Conservation (phyloP, 2,329 filamentous ascomycete species). For the Fusarium aywerte region DNA sequence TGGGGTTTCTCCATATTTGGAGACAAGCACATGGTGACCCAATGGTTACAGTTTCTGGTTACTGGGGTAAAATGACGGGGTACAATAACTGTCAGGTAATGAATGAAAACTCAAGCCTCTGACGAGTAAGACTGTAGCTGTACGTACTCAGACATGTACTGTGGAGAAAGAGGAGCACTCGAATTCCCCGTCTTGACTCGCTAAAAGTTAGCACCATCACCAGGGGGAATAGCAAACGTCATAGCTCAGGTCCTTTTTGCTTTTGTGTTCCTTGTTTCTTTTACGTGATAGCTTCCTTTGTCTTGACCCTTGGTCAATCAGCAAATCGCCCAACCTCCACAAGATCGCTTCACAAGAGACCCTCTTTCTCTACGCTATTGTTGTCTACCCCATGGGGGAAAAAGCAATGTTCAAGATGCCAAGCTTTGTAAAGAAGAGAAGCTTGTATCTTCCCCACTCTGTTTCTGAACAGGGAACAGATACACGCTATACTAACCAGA, state of each 20-base stretch:
- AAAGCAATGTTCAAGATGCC: neutral
- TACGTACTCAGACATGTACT: neutral
- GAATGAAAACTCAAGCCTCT: conserved; percentile 21
- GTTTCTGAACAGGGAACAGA: neutral
- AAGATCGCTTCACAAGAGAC: neutral
- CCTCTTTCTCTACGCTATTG: conserved; percentile 15
- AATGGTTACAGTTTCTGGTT: too few species aligned
- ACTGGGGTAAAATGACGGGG: conserved; percentile 19
- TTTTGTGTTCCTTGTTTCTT: conserved; percentile 6
- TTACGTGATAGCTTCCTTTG: conserved; percentile 30
- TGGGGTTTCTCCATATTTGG: conserved; percentile 17
- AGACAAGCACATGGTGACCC: too few species aligned
- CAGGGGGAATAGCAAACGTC: conserved; percentile 30
- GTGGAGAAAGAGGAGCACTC: conserved; percentile 5
- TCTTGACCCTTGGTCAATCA: neutral
- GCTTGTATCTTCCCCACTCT: neutral
- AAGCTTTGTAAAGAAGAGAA: neutral
- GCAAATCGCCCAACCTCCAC: neutral
- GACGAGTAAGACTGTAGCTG: neutral
- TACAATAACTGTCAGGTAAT: conserved; percentile 10
- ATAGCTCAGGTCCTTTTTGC: neutral
- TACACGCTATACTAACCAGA: conserved; percentile 1
- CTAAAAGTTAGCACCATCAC: conserved; percentile 2
- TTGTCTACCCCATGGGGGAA: neutral
- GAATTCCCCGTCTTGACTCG: neutral